These are phyloP conservation scores for Mortierella antarctica DNA, from an alignment of 192 early-diverging fungal species.

Conservation along the genomic window DNA sequence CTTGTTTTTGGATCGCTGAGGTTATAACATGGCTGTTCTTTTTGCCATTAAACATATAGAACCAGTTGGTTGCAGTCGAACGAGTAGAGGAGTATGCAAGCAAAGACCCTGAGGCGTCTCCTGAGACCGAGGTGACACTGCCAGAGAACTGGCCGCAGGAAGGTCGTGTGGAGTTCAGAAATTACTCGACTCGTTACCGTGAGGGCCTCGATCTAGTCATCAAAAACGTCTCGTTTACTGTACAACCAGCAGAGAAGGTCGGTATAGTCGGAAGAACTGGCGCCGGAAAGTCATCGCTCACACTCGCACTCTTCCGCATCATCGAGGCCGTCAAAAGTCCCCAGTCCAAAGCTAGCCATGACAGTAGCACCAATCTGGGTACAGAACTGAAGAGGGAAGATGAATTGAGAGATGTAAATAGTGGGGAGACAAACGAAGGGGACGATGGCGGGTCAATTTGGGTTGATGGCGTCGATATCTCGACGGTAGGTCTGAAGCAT, in stretches of 20 bases:
- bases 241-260: slow-evolving; percentile 68
- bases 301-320: slow-evolving; percentile 61
- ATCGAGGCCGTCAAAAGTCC: slow-evolving; percentile 59
- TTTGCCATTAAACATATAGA: slow-evolving; percentile 45
- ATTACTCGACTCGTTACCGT: slow-evolving; percentile 87
- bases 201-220: slow-evolving; percentile 83
- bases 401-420: slow-evolving; percentile 10
- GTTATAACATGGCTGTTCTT: too few species aligned
- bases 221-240: slow-evolving; percentile 68
- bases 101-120: slow-evolving; percentile 83
- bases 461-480: slow-evolving; percentile 74
- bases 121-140: slow-evolving; percentile 63
- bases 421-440: slow-evolving; percentile 5
- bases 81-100: slow-evolving; percentile 85
- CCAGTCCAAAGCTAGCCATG: slow-evolving; percentile 60
- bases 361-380: slow-evolving; percentile 35
- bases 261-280: slow-evolving; percentile 77
- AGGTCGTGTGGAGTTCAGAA: slow-evolving; percentile 79
- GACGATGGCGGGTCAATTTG: slow-evolving; percentile 56
- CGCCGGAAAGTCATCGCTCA: slow-evolving; percentile 65
- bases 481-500: slow-evolving; percentile 67
- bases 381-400: slow-evolving; percentile 18
- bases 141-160: slow-evolving; percentile 79
- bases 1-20: too few species aligned
- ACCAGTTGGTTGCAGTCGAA: slow-evolving; percentile 86